Percentiles rank a stretch among this genome's conserved stretches.
Conservation (phyloP, 208 protist species). For the Leishmania guyanensis region DNA sequence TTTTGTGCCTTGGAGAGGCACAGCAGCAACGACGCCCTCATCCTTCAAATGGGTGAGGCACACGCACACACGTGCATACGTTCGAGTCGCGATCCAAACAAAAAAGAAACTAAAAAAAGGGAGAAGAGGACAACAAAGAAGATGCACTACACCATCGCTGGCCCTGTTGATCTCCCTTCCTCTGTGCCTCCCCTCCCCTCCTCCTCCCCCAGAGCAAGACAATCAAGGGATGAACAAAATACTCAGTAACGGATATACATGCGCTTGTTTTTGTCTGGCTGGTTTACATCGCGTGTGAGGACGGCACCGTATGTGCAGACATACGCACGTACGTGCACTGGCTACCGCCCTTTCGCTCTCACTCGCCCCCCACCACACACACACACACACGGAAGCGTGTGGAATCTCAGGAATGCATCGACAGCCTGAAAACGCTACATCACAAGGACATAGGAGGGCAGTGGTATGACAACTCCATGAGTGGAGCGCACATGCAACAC, state of each 20-base stretch:
- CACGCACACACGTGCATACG: background rate
- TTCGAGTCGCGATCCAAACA: background rate
- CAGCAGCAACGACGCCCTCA: background rate
- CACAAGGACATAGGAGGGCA: slow-evolving; percentile 26
- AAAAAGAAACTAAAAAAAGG: background rate
- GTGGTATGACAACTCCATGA: slow-evolving; percentile 20
- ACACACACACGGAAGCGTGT: background rate
- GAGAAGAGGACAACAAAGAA: background rate
- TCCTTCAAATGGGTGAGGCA: background rate
- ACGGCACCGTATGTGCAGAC: background rate
- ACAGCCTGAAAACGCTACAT: slow-evolving; percentile 8
- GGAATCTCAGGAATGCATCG: background rate
- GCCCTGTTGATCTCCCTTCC: background rate
- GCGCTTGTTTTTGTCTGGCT: background rate
- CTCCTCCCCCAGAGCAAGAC: background rate
- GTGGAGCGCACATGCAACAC: slow-evolving; percentile 19
- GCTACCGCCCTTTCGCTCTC: background rate
- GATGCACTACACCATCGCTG: background rate
- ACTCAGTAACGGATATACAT: slow-evolving; percentile 3
- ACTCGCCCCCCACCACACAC: background rate
- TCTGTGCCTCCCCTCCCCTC: background rate
- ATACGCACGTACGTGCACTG: background rate
- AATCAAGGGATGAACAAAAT: background rate
- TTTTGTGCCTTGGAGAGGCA: background rate
- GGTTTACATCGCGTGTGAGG: slow-evolving; percentile 3